Conservation (phyloP, 768 basidiomycete genomes). For the Rhizopogon vesiculosus region DNA sequence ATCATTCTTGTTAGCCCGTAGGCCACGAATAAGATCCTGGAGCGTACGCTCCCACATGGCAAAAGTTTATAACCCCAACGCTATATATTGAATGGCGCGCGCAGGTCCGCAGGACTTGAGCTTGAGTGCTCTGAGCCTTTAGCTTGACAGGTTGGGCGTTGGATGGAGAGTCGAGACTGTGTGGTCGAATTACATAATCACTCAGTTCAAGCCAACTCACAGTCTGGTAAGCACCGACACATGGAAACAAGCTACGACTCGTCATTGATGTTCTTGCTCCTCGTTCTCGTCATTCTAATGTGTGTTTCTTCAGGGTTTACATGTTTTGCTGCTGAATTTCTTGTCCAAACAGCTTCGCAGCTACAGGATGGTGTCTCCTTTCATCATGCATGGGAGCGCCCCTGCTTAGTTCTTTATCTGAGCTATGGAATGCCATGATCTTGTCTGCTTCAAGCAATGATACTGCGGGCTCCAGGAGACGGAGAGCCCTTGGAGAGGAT, state of each 20-base stretch:
- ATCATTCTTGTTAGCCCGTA: constrained; percentile 93
- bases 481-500: constrained; percentile 38
- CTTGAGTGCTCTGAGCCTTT: neutral
- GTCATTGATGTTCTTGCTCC: constrained; percentile 36
- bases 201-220: no score
- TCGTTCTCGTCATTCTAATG: constrained; percentile 48
- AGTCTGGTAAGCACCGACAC: no score
- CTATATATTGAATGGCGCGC: neutral
- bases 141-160: no score
- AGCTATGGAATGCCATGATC: constrained; percentile 41
- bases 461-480: constrained; percentile 24
- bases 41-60: constrained; percentile 95
- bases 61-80: neutral
- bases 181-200: no score
- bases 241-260: constrained; percentile 21
- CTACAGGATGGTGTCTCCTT: constrained; percentile 60
- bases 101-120: neutral
- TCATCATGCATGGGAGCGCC: constrained; percentile 62
- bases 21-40: constrained; percentile 91
- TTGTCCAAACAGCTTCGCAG: constrained; percentile 33
- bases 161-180: no score
- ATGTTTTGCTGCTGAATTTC: neutral
- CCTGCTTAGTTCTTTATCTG: constrained; percentile 37
- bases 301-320: constrained; percentile 15
- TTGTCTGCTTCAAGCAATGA: constrained; percentile 33